A percentile compares a stretch with the other conserved stretches of the same genome.
phyloP scores from a whole-genome alignment of 225 moss, liverwort and hornwort species.

The Marchantia polymorpha region DNA sequence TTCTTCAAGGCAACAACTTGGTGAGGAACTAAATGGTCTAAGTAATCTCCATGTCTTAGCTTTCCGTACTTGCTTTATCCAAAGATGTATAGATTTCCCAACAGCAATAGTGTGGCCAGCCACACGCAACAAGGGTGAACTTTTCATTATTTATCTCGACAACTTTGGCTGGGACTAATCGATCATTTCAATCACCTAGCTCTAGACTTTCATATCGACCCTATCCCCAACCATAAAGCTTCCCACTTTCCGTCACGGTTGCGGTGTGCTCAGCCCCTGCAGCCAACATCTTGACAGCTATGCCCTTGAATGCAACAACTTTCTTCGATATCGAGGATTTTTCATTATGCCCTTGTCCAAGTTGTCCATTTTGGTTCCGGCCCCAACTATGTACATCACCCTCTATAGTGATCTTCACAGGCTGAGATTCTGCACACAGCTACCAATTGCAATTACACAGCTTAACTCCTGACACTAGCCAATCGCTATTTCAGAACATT shows the following conservation, averaged over 20 bases:
- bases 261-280: conserved; percentile 94
- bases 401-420: no score
- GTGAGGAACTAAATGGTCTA: conserved; percentile 76
- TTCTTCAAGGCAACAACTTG: conserved; percentile 55
- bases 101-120: conserved; percentile 93
- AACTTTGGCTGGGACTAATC: conserved; percentile 74
- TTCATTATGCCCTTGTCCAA: conserved; percentile 78
- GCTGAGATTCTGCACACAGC: no score
- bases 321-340: conserved; percentile 72
- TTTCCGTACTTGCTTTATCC: conserved; percentile 98
- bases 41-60: conserved; percentile 80
- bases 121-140: conserved; percentile 78
- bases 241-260: conserved; percentile 77
- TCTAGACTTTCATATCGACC: conserved; percentile 92
- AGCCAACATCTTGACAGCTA: conserved; percentile 69
- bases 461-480: no score
- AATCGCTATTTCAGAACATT: no score
- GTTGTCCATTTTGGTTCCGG: conserved; percentile 91
- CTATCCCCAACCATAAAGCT: conserved; percentile 96
- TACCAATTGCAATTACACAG: no score
- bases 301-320: conserved; percentile 67
- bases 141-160: conserved; percentile 56
- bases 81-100: conserved; percentile 65
- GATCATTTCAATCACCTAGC: conserved; percentile 73
- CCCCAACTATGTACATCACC: no score